Conservation (phyloP, 2,329 filamentous ascomycete genomes). For the Trematosphaeria pertusa region DNA sequence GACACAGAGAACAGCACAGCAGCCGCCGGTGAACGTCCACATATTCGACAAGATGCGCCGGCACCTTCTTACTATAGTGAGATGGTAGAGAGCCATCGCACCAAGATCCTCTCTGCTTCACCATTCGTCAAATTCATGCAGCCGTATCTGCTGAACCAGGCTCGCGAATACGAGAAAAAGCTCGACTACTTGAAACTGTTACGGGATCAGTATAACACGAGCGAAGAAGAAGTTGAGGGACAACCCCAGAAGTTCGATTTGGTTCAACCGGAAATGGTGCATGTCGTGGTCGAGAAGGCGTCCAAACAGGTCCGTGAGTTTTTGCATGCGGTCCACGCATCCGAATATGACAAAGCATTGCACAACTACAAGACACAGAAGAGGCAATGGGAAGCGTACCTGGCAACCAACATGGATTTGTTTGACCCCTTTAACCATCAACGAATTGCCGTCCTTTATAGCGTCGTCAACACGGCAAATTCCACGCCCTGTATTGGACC, state of each 20-base stretch:
- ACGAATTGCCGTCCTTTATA: constrained; percentile 93
- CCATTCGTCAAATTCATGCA: constrained; percentile 96
- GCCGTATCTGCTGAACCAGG: constrained; percentile 90
- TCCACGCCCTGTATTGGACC: constrained; percentile 94
- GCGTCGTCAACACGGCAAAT: constrained; percentile 89
- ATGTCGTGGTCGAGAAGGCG: constrained; percentile 78
- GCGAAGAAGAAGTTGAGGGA: constrained; percentile 46
- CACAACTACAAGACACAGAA: constrained; percentile 95
- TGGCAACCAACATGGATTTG: constrained; percentile 83
- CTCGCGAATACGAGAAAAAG: constrained; percentile 86
- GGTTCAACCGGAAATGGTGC: constrained; percentile 95
- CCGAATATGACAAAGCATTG: constrained; percentile 93
- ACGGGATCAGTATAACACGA: constrained; percentile 70
- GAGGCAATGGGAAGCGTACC: constrained; percentile 94
- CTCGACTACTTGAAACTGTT: constrained; percentile 82
- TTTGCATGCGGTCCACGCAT: constrained; percentile 91
- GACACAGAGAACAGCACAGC: constrained; percentile 12
- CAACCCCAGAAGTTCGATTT: constrained; percentile 78
- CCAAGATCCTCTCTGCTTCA: constrained; percentile 91
- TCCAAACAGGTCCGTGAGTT: constrained; percentile 91
- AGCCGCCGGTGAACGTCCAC: constrained; percentile 51
- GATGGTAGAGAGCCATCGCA: constrained; percentile 91
- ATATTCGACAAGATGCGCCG: constrained; percentile 77
- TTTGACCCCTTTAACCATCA: constrained; percentile 97
- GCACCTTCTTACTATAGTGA: constrained; percentile 94